A percentile compares a stretch with the other conserved stretches of the same genome.
These are phyloP conservation scores for Phaseolus lunatus DNA, from an alignment of 306 rosid species.

Conservation along the genomic window DNA sequence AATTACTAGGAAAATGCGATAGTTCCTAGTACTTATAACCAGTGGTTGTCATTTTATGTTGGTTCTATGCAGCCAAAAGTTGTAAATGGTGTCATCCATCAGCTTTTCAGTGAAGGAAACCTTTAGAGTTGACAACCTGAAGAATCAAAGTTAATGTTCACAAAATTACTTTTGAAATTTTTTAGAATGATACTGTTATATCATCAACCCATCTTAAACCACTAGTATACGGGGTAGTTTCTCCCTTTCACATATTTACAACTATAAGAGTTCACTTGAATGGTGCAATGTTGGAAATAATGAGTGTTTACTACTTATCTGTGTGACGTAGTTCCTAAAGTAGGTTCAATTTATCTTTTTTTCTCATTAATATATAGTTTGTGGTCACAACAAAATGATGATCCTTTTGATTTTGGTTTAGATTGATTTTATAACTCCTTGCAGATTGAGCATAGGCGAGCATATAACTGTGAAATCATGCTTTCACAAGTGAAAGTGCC, in stretches of 20 bases:
- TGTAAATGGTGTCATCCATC: conserved; percentile 26
- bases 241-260: conserved; percentile 37
- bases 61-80: conserved; percentile 19
- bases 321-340: conserved; percentile 35
- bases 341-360: conserved; percentile 25
- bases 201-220: conserved; percentile 22
- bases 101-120: conserved; percentile 28
- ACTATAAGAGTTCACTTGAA: conserved; percentile 17
- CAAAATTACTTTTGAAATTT: conserved; percentile 25
- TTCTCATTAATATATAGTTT: conserved; percentile 19
- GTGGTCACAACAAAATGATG: conserved; percentile 9
- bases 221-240: conserved; percentile 24
- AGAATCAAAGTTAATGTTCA: conserved; percentile 21
- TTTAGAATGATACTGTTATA: conserved; percentile 22
- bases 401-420: conserved; percentile 32
- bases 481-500: conserved; percentile 97
- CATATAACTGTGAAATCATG: conserved; percentile 95
- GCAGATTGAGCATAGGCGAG: conserved; percentile 93
- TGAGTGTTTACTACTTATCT: conserved; percentile 24
- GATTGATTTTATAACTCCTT: conserved; percentile 38
- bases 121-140: conserved; percentile 25
- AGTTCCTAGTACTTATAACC: conserved; percentile 22
- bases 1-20: neutral
- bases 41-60: conserved; percentile 27
- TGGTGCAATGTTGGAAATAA: conserved; percentile 37